phyloP scores from a whole-genome alignment of 2,329 filamentous ascomycete genomes.

The Epichloe aotearoae region DNA sequence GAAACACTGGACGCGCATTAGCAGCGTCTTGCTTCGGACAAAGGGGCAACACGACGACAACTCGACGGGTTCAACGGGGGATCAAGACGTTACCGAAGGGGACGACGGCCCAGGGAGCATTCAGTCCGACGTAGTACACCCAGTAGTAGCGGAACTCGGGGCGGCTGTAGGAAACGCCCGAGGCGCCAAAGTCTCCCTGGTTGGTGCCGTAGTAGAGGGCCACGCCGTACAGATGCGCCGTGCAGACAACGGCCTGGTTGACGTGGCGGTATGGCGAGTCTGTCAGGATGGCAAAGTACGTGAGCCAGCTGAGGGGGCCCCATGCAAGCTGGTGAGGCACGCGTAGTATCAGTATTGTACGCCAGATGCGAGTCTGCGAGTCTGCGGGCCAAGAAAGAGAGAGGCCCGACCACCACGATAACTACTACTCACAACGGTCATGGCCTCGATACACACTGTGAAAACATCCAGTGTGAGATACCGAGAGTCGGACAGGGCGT shows the following conservation, averaged over 20 bases:
- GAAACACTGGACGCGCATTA: slow-evolving; percentile 12
- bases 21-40: no score
- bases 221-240: slow-evolving; percentile 48
- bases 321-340: slow-evolving; percentile 29
- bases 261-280: slow-evolving; percentile 33
- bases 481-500: slow-evolving; percentile 72
- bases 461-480: slow-evolving; percentile 74
- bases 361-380: no score
- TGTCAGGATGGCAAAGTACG: slow-evolving; percentile 31
- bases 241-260: slow-evolving; percentile 36
- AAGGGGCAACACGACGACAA: no score
- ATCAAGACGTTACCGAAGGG: slow-evolving; percentile 32
- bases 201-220: slow-evolving; percentile 49
- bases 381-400: neutral
- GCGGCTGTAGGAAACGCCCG: slow-evolving; percentile 37
- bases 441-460: slow-evolving; percentile 74
- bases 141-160: slow-evolving; percentile 50
- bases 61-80: no score
- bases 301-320: slow-evolving; percentile 44
- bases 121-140: slow-evolving; percentile 50
- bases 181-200: slow-evolving; percentile 31
- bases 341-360: no score
- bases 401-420: neutral
- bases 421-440: slow-evolving; percentile 54
- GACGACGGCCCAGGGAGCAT: slow-evolving; percentile 45